A percentile compares a stretch with the other conserved stretches of the same genome.
Conservation (phyloP, 257 asterid species). For the Fraxinus americana region DNA sequence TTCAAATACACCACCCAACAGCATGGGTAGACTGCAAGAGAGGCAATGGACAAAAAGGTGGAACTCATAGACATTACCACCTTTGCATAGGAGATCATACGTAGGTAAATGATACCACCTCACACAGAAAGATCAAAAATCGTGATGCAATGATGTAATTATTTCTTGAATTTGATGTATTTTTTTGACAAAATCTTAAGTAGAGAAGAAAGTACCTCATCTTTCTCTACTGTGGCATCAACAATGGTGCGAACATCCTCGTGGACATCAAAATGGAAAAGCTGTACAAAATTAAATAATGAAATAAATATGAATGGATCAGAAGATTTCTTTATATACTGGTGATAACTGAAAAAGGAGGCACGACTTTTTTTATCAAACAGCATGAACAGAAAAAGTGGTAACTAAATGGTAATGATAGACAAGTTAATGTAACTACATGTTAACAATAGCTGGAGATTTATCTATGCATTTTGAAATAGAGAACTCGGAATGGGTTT, state of each 20-base stretch:
- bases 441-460: neutral
- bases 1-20: neutral
- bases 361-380: neutral
- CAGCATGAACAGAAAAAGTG: neutral
- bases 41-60: neutral
- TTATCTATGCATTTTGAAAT: neutral
- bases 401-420: neutral
- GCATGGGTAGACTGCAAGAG: neutral
- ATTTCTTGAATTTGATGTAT: neutral
- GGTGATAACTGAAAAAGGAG: neutral
- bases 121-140: neutral
- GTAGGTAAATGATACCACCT: conserved; percentile 7
- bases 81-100: neutral
- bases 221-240: conserved; percentile 95
- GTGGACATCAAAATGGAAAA: conserved; percentile 98
- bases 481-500: neutral
- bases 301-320: conserved; percentile 1
- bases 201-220: conserved; percentile 64
- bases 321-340: neutral
- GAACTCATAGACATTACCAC: neutral
- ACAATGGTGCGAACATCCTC: conserved; percentile 98
- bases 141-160: conserved; percentile 1
- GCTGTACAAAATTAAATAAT: conserved; percentile 45
- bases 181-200: conserved; percentile 3
- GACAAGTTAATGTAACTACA: neutral